A percentile compares a stretch with the other conserved stretches of the same genome.
These are phyloP conservation scores for Diaporthe nobilis DNA, from an alignment of 2,329 filamentous ascomycete species.

Conservation along the genomic window DNA sequence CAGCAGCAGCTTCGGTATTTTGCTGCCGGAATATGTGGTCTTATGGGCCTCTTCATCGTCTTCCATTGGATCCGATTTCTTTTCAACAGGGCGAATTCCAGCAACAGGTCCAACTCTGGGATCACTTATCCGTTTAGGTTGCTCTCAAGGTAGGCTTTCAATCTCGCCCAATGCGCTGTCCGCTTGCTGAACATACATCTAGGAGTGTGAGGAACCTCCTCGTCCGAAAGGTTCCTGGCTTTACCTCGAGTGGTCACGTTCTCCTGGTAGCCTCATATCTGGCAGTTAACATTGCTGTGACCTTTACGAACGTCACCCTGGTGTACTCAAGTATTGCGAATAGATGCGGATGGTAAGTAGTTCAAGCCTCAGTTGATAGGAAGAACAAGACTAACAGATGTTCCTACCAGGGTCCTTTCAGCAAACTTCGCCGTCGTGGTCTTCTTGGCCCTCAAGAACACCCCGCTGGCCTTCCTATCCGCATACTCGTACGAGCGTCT, in stretches of 20 bases:
- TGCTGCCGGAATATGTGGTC: constrained; percentile 39
- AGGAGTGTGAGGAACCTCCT: constrained; percentile 49
- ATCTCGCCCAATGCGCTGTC: background rate
- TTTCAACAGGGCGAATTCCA: constrained; percentile 27
- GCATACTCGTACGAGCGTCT: constrained; percentile 71
- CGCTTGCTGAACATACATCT: background rate
- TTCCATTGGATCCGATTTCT: constrained; percentile 37
- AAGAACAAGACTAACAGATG: background rate
- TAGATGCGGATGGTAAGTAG: constrained; percentile 52
- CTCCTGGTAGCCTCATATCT: constrained; percentile 50
- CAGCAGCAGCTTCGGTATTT: constrained; percentile 39
- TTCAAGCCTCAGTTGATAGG: background rate
- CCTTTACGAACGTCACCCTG: constrained; percentile 49
- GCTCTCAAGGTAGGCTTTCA: constrained; percentile 24
- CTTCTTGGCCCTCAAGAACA: constrained; percentile 71
- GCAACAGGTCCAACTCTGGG: background rate
- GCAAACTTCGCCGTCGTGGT: constrained; percentile 66
- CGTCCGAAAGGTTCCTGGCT: constrained; percentile 49
- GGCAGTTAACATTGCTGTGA: constrained; percentile 49
- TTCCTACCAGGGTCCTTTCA: constrained; percentile 47
- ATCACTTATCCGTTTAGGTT: constrained; percentile 16
- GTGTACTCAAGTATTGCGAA: constrained; percentile 45
- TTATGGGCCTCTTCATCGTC: constrained; percentile 36
- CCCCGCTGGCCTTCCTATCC: constrained; percentile 67
- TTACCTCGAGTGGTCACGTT: constrained; percentile 53